These are phyloP conservation scores for Candida caryicola DNA, from an alignment of 805 yeast genomes.

Conservation along the genomic window DNA sequence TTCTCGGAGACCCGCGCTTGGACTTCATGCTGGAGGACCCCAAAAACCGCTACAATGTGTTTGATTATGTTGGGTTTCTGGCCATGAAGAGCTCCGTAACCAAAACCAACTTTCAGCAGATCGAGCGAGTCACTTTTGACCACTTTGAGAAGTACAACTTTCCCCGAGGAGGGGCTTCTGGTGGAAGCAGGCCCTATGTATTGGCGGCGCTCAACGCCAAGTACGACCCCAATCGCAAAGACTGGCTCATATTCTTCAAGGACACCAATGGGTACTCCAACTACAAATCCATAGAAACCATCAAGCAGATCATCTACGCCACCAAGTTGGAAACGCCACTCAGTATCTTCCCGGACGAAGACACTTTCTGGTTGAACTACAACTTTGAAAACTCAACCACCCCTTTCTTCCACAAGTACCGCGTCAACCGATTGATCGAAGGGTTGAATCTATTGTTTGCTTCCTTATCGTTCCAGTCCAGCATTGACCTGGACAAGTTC, in stretches of 20 bases:
- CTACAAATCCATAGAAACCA: conserved; percentile 16
- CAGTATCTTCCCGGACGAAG: conserved; percentile 22
- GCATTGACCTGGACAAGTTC: conserved; percentile 7
- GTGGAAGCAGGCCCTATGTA: conserved; percentile 8
- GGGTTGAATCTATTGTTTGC: conserved; percentile 47
- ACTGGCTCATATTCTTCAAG: conserved; percentile 32
- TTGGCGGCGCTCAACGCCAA: conserved; percentile 33
- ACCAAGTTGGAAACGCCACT: conserved; percentile 34
- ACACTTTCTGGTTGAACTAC: conserved; percentile 19
- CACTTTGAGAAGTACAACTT: conserved; percentile 20
- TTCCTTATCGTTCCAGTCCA: conserved; percentile 30
- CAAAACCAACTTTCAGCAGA: conserved; percentile 18
- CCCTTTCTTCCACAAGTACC: conserved; percentile 39
- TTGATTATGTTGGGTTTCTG: conserved; percentile 37
- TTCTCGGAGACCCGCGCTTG: conserved; percentile 51
- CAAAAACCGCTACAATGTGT: conserved; percentile 31
- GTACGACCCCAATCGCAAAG: conserved; percentile 27
- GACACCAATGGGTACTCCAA: conserved; percentile 11
- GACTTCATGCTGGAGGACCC: conserved; percentile 34
- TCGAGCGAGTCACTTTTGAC: conserved; percentile 21
- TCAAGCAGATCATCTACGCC: conserved; percentile 23
- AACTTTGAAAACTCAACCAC: conserved; percentile 23
- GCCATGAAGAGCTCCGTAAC: conserved; percentile 23
- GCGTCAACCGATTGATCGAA: conserved; percentile 46
- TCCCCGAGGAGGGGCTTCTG: conserved; percentile 13